phyloP scores from a whole-genome alignment of 495 filamentous ascomycete species.

The Penicillium canariense region DNA sequence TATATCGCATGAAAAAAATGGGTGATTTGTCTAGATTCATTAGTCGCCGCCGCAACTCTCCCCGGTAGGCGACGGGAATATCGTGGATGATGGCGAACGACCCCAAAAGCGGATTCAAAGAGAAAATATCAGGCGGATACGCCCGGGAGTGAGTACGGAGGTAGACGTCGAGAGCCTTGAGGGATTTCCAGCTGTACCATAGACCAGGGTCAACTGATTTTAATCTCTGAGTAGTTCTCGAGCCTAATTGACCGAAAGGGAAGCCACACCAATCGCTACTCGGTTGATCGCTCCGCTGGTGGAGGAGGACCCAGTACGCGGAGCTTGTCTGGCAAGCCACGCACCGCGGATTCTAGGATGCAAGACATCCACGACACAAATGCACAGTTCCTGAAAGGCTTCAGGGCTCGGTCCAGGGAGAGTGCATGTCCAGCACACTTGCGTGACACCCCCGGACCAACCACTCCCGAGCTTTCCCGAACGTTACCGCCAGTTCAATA shows the following conservation, averaged over 20 bases:
- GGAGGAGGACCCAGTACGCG: conserved; percentile 3
- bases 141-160: neutral
- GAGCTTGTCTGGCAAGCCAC: neutral
- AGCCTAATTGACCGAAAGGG: conserved; percentile 1
- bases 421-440: neutral
- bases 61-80: no score
- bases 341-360: no score
- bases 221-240: conserved; percentile 10
- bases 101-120: no score
- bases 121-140: neutral
- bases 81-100: no score
- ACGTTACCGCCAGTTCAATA: neutral
- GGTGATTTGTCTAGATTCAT: no score
- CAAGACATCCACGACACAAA: neutral
- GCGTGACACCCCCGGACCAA: no score
- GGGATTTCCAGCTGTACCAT: neutral
- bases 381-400: neutral
- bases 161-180: neutral
- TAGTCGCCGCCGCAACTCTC: neutral
- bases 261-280: conserved; percentile 1
- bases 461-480: neutral
- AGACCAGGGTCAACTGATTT: neutral
- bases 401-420: neutral
- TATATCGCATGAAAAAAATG: neutral
- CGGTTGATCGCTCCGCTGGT: conserved; percentile 7